Base-by-base conservation (phyloP, 331 rosid genomes). In the Dryas integrifolia region DNA sequence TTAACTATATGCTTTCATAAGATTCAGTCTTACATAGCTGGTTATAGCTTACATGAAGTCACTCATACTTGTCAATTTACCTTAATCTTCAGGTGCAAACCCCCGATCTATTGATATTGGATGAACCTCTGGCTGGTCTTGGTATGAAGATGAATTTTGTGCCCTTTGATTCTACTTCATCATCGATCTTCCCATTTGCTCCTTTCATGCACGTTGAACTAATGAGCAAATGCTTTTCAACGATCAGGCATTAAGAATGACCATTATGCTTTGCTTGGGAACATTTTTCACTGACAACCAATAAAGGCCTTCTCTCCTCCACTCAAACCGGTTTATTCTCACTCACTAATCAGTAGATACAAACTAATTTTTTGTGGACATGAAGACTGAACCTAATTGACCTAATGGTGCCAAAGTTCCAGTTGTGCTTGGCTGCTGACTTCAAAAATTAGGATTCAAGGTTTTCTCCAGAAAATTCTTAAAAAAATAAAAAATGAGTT, bases 101-200 rank as follows among this genome's bases (percentile, higher is more conserved):
- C 84, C 97, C 97, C 24, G 97, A 89, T 83, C 80, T 93, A 69
- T 79, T 93, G 89, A 85, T 93, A 83, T 74, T 91, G 90, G 98
- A 91, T 81, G 97, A 93, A 83, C 97, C 97, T 67, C 95, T 93
- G 63, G 98, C 98, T 58, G 97, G 92, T 77, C 97, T 93, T 73
- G 97, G 98, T 93, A 90, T 57, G 82, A 63, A 77, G 77, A 73
- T 79, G 48, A 67, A 40, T 67, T 67, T 57, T 30, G 30, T 70
- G 18, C 13, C 71, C 64, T 71, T 76, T 24, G 30, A 53, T 75
- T 77, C 18, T 57, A 8, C 52, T 69, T 62, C 72, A 38, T 65
- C 26, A 24, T 62, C 38, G 11, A 60, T 72, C 48, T 53, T 45
- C 55, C 9, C 16, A 61, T 64, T 81, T 74, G 56, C 67, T 82